Evolutionary conservation across 352 stramenopile genomes (phyloP).

Genomic region (Phytophthora sp.): DNA sequence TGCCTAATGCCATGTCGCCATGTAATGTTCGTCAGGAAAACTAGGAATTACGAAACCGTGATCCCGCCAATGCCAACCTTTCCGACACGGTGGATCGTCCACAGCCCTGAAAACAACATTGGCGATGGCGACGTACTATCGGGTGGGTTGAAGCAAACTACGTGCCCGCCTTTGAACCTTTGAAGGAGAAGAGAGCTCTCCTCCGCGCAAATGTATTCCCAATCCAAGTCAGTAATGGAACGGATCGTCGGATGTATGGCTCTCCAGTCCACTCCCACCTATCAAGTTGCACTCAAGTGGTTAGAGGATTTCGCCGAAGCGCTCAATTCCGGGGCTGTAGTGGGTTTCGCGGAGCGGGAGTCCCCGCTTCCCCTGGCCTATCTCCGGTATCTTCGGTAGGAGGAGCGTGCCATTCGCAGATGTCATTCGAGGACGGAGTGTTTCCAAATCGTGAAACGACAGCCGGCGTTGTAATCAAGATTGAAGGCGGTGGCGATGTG

Average conservation of each 20-base stretch:
- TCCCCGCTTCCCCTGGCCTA: too few relatives aligned
- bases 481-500: too few relatives aligned
- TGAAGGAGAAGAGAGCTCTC: background rate
- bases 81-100: background rate
- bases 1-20: conserved; percentile 16
- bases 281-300: conserved; percentile 10
- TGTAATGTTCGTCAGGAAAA: conserved; percentile 5
- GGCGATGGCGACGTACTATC: background rate
- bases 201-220: background rate
- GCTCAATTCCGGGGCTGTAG: background rate
- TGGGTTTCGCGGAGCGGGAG: background rate
- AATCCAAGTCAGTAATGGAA: background rate
- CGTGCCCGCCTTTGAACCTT: background rate
- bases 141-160: background rate
- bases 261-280: conserved; percentile 17
- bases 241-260: conserved; percentile 16
- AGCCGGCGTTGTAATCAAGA: too few relatives aligned
- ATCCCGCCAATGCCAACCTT: conserved; percentile 3
- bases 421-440: too few relatives aligned
- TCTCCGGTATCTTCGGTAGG: too few relatives aligned
- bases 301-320: conserved; percentile 8
- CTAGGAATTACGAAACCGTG: conserved; percentile 1
- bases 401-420: too few relatives aligned
- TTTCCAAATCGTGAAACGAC: too few relatives aligned
- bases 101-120: conserved; percentile 17